phyloP scores from a whole-genome alignment of 208 protist genomes.

The Blechomonas ayalai region DNA sequence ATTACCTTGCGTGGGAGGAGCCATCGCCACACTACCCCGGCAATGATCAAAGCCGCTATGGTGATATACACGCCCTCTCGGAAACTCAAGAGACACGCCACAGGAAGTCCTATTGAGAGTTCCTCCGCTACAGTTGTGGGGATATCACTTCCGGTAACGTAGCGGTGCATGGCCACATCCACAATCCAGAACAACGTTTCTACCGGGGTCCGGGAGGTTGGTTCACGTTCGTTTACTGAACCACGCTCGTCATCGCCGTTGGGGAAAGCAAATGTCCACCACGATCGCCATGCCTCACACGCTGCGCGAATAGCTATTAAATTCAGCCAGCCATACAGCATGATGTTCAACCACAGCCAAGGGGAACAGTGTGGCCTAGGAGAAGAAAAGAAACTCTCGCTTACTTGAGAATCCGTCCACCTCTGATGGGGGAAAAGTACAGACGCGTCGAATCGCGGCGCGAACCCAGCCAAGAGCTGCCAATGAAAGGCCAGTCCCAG shows the following conservation, averaged over 20 bases:
- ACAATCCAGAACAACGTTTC: constrained; percentile 8
- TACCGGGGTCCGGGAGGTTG: constrained; percentile 5
- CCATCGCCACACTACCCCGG: constrained; percentile 19
- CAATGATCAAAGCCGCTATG: constrained; percentile 3
- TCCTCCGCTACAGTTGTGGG: too few species aligned
- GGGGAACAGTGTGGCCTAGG: background rate
- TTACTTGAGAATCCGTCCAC: background rate
- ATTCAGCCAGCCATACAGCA: constrained; percentile 12
- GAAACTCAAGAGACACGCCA: constrained; percentile 10
- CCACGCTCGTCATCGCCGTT: background rate
- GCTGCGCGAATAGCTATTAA: constrained; percentile 5
- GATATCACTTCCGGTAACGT: too few species aligned
- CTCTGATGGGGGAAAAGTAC: background rate
- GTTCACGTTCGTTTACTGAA: background rate
- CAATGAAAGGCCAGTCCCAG: constrained; percentile 15
- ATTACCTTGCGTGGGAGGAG: constrained; percentile 23
- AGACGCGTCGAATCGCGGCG: background rate
- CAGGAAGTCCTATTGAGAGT: background rate
- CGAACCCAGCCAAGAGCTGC: background rate
- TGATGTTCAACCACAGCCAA: constrained; percentile 15
- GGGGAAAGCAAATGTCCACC: constrained; percentile 5
- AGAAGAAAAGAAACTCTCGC: background rate
- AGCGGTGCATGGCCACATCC: constrained; percentile 1
- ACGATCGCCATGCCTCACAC: constrained; percentile 6
- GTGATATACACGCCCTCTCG: background rate